These are phyloP conservation scores for Microcos paniculata DNA, from an alignment of 345 rosid species.

Conservation along the genomic window DNA sequence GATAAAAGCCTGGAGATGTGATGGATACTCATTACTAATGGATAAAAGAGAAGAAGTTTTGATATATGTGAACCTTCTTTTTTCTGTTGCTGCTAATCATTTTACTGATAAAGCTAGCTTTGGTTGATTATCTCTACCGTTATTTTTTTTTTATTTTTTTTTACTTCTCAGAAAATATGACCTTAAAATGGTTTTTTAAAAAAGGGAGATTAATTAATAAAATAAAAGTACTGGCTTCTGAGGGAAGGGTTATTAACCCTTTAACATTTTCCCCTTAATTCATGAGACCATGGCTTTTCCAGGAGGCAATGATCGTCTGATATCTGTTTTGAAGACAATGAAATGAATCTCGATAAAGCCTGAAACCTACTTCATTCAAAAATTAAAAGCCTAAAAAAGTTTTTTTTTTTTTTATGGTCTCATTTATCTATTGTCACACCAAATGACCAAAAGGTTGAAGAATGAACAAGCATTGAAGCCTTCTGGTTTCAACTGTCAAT, in stretches of 20 bases:
- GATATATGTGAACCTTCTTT: constrained; percentile 5
- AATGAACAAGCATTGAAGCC: too few species aligned
- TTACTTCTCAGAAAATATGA: background rate
- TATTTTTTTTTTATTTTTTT: too few species aligned
- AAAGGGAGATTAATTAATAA: background rate
- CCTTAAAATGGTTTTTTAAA: background rate
- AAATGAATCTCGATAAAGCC: too few species aligned
- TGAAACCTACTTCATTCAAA: too few species aligned
- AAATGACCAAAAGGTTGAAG: too few species aligned
- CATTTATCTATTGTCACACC: too few species aligned
- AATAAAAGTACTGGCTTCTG: background rate
- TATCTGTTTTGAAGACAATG: too few species aligned
- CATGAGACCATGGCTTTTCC: too few species aligned
- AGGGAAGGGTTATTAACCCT: background rate
- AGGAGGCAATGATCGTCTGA: background rate
- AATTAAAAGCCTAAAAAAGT: too few species aligned
- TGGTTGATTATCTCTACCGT: background rate
- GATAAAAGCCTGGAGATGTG: constrained; percentile 12
- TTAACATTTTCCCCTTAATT: background rate
- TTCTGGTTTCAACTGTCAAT: too few species aligned
- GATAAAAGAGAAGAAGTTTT: constrained; percentile 4
- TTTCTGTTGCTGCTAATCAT: constrained; percentile 2
- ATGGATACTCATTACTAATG: constrained; percentile 15
- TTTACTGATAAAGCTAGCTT: constrained; percentile 1
- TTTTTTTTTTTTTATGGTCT: too few species aligned